These are phyloP conservation scores for Aureobasidium sp. DNA, from an alignment of 2,329 filamentous ascomycete genomes.

Conservation along the genomic window DNA sequence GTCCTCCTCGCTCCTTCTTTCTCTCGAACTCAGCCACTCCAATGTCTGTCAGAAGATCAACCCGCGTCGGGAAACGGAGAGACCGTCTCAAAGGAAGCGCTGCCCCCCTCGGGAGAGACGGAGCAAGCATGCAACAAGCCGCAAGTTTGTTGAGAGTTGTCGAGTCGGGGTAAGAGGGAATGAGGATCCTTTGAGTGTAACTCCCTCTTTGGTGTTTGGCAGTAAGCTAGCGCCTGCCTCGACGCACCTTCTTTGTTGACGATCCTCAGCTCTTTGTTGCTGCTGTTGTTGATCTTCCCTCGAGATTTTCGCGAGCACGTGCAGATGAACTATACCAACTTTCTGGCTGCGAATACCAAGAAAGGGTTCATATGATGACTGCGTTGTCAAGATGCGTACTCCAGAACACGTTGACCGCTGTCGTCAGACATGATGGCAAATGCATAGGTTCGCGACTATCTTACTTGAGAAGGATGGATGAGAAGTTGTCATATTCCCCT, in stretches of 20 bases:
- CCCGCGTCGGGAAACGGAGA: background rate
- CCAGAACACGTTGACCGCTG: background rate
- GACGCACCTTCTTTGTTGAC: background rate
- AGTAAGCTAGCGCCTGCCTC: background rate
- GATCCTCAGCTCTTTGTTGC: background rate
- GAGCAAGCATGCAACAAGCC: conserved; percentile 2
- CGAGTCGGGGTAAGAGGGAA: background rate
- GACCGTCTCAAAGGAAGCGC: background rate
- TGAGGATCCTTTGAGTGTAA: background rate
- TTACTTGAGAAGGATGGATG: background rate
- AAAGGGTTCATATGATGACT: background rate
- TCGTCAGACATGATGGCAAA: background rate
- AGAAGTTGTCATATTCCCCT: background rate
- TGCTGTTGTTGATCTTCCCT: background rate
- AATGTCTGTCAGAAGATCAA: background rate
- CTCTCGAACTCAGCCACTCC: background rate
- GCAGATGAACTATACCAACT: background rate
- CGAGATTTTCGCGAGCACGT: background rate
- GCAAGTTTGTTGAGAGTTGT: conserved; percentile 1
- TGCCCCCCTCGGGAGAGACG: background rate
- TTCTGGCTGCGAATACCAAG: background rate
- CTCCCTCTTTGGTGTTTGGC: background rate
- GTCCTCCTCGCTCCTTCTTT: background rate
- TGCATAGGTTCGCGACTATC: background rate
- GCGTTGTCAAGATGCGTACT: background rate